Evolutionary conservation across 805 yeast species (phyloP).

Genomic region (Lachancea cidri): DNA sequence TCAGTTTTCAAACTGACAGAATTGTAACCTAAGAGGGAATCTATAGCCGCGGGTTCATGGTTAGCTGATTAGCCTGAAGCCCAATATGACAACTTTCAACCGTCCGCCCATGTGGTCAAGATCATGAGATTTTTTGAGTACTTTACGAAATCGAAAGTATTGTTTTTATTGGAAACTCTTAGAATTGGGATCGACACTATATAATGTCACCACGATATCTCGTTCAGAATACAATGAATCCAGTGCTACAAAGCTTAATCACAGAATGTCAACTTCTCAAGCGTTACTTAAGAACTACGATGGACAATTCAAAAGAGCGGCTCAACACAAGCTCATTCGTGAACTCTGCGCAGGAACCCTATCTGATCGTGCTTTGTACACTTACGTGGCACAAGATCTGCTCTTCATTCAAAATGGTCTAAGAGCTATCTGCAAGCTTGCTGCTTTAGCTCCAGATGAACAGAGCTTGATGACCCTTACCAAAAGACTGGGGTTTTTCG

Average conservation of each 20-base stretch:
- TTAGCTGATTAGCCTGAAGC: no score
- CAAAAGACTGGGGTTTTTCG: conserved; percentile 47
- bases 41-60: no score
- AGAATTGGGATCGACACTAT: no score
- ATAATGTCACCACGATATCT: background rate
- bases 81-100: no score
- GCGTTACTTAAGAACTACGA: conserved; percentile 23
- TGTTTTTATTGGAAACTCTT: conserved; percentile 26
- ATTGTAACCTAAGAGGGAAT: no score
- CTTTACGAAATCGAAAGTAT: background rate
- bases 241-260: no score
- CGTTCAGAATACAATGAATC: no score
- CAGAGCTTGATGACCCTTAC: conserved; percentile 37
- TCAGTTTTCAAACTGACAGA: no score
- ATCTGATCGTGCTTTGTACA: conserved; percentile 37
- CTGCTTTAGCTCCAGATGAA: conserved; percentile 40
- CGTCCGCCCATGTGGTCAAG: no score
- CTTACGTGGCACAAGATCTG: conserved; percentile 46
- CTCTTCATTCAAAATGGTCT: conserved; percentile 42
- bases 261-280: conserved; percentile 14
- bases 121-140: background rate
- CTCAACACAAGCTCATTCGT: conserved; percentile 38
- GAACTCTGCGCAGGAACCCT: conserved; percentile 45
- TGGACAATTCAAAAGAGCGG: conserved; percentile 28
- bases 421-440: conserved; percentile 39